Evolutionary conservation across 176 grass and related monocot species (phyloP), one percentile per base, ranked within the genome.

Genomic region (Rhynchospora breviuscula): DNA sequence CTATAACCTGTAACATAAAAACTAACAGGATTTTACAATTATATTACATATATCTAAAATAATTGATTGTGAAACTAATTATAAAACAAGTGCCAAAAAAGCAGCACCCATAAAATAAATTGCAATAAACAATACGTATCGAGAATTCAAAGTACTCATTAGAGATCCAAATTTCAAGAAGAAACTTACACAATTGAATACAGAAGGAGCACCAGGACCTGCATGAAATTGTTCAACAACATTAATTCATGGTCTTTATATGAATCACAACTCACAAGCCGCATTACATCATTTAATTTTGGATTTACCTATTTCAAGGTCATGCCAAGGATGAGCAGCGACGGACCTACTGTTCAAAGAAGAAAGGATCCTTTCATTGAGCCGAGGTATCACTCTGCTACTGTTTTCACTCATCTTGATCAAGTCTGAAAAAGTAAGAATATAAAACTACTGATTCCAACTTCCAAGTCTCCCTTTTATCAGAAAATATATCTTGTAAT

Each of bases 181-280:
- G 45, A 62, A 62, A 89, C 87, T 89, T 85, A 89, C 87, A 19
- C 79, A 82, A 85, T 89, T 89, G 78, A 89, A 89, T 18, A 89
- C 67, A 29, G 87, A 51, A 85, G 87, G 87, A 43, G 87, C 87
- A 53, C 58, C 83, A 59, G 77, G 87, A 76, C 87, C 78, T 78
- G 57, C 83, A 85, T 62, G 52, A 22, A 68, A 61, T 29, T 57
- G 61, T 57, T 14, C 4, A 71, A 51, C 19, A 74, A 74, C 70
- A 74, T 74, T 52, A 74, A 74, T 25, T 72, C 21, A 23, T 74
- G 1, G 6, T 8, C 18, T 59, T 19, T 59, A 59, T 6, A 6
- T 59, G 4, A 53, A 53, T 53, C 26, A 29, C 26, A 53, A 0
- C 0, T 40, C 35, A 40, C 35, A 40, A 40, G 35, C 35, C 35